Conservation (phyloP, 2,329 filamentous ascomycete genomes). For the Teratosphaeria viscida region DNA sequence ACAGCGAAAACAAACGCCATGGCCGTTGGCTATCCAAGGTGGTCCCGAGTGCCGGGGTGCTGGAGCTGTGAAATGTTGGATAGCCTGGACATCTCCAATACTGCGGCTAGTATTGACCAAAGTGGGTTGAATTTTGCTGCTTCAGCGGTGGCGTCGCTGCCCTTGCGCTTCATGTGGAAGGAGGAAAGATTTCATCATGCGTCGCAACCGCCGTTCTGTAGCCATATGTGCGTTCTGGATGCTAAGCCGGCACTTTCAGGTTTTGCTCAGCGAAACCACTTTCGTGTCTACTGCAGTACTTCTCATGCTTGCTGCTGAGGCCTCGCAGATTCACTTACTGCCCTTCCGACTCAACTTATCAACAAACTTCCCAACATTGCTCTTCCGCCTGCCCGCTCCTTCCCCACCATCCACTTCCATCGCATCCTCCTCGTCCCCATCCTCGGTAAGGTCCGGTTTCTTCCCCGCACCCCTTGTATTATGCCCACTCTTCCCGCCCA, state of each 20-base stretch:
- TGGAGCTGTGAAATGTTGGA: too few species aligned
- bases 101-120: too few species aligned
- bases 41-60: too few species aligned
- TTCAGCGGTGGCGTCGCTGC: background rate
- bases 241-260: background rate
- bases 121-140: background rate
- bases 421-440: constrained; percentile 20
- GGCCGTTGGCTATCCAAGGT: too few species aligned
- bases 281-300: background rate
- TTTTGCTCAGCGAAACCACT: background rate
- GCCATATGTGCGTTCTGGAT: background rate
- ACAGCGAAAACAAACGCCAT: too few species aligned
- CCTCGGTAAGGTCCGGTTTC: constrained; percentile 7
- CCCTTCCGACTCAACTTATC: background rate
- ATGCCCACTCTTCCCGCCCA: constrained; percentile 2
- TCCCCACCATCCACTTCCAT: constrained; percentile 25
- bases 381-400: background rate
- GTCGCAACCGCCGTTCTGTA: background rate
- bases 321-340: background rate
- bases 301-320: background rate
- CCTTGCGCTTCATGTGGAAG: background rate
- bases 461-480: constrained; percentile 4
- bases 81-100: too few species aligned
- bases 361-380: background rate
- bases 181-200: background rate